phyloP scores from a whole-genome alignment of 148 eudicot genomes.

The Vaccinium vitisidaea region DNA sequence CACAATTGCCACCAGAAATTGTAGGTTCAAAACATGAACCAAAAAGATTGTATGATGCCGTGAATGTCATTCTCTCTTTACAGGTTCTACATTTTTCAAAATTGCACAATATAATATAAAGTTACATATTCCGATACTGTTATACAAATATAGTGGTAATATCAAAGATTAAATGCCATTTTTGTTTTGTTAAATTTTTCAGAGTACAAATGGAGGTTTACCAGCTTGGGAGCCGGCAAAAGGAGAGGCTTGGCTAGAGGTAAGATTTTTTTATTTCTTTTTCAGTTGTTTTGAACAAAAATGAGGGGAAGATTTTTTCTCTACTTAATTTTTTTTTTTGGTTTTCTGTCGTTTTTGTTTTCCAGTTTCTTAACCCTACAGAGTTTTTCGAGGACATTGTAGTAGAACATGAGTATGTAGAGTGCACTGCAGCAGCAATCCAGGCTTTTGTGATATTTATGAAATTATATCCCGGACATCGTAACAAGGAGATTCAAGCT shows the following conservation, averaged over 20 bases:
- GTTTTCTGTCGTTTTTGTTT: neutral
- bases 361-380: slow-evolving; percentile 53
- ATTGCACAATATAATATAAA: neutral
- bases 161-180: neutral
- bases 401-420: slow-evolving; percentile 49
- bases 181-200: neutral
- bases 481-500: slow-evolving; percentile 21
- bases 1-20: slow-evolving; percentile 38
- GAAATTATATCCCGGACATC: slow-evolving; percentile 25
- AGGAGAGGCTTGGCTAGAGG: slow-evolving; percentile 53
- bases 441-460: slow-evolving; percentile 18
- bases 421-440: slow-evolving; percentile 45
- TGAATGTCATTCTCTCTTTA: slow-evolving; percentile 43
- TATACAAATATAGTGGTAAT: neutral
- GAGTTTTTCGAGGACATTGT: slow-evolving; percentile 53
- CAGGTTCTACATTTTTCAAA: slow-evolving; percentile 28
- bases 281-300: neutral
- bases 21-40: slow-evolving; percentile 41
- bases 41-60: slow-evolving; percentile 39
- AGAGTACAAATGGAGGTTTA: slow-evolving; percentile 57
- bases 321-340: neutral
- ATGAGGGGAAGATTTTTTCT: neutral
- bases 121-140: neutral
- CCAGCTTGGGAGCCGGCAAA: slow-evolving; percentile 49
- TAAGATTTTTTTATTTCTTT: neutral